phyloP scores from a whole-genome alignment of 1,139 yeast species.

The Arxiozyma heterogenica region DNA sequence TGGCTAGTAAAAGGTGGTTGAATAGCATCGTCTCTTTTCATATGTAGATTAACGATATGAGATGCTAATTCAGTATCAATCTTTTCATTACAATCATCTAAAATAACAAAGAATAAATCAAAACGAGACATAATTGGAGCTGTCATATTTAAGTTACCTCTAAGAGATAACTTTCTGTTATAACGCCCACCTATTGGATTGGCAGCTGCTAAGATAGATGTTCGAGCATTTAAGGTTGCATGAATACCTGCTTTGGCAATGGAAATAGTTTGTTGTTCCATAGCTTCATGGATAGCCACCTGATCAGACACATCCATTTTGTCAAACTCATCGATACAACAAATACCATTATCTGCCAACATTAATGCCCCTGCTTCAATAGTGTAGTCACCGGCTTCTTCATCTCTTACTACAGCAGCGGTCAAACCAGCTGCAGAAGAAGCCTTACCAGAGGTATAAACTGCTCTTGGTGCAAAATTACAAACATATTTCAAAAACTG shows the following conservation, averaged over 20 bases:
- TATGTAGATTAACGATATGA: constrained; percentile 88
- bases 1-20: constrained; percentile 85
- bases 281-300: constrained; percentile 98
- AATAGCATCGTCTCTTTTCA: constrained; percentile 84
- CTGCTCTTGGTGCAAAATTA: constrained; percentile 86
- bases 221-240: constrained; percentile 92
- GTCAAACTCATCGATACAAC: constrained; percentile 97
- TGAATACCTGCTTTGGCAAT: constrained; percentile 98
- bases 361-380: constrained; percentile 98
- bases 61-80: constrained; percentile 84
- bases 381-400: constrained; percentile 94
- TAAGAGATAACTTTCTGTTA: constrained; percentile 72
- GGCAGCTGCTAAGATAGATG: constrained; percentile 94
- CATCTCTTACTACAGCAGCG: constrained; percentile 96
- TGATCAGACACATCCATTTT: constrained; percentile 95
- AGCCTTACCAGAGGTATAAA: constrained; percentile 97
- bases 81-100: constrained; percentile 90
- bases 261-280: constrained; percentile 98
- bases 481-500: constrained; percentile 92
- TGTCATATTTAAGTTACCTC: constrained; percentile 92
- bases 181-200: constrained; percentile 95
- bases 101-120: constrained; percentile 85
- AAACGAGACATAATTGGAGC: constrained; percentile 99
- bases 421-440: constrained; percentile 98
- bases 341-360: constrained; percentile 97